Percentiles rank a stretch among this genome's conserved stretches.
These are phyloP conservation scores for Sedum album DNA, from an alignment of 164 flowering plant species.

Conservation along the genomic window DNA sequence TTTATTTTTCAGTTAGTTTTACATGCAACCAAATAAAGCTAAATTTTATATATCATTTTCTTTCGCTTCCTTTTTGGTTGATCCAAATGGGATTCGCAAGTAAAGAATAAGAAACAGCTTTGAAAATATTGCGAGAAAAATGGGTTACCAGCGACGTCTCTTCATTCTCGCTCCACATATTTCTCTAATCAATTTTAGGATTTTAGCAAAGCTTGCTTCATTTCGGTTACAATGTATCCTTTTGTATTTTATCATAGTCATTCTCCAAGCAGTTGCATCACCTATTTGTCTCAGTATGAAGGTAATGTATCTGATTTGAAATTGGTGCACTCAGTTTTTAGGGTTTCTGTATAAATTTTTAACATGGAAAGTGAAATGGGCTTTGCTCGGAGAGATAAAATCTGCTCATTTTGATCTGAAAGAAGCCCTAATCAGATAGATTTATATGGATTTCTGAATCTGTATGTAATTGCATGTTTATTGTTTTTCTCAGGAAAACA, in stretches of 20 bases:
- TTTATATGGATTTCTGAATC: not conserved
- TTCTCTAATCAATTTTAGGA: not conserved
- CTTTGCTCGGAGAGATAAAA: not conserved
- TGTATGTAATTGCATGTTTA: not conserved
- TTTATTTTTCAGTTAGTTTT: too few relatives aligned
- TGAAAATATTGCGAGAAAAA: constrained; percentile 5
- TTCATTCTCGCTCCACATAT: constrained; percentile 4
- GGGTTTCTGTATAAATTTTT: not conserved
- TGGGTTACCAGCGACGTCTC: constrained; percentile 1
- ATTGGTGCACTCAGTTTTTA: not conserved
- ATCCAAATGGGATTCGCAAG: too few relatives aligned
- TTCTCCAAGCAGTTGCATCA: not conserved
- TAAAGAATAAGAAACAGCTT: not conserved
- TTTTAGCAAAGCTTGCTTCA: not conserved
- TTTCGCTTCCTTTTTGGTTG: too few relatives aligned
- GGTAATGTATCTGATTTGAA: not conserved
- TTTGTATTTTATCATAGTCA: not conserved
- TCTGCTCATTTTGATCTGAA: not conserved
- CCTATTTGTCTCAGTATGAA: not conserved
- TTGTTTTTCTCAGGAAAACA: not conserved
- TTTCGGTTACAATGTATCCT: not conserved
- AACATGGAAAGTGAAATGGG: not conserved
- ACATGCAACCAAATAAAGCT: too few relatives aligned
- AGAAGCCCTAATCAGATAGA: not conserved
- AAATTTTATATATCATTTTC: too few relatives aligned